Evolutionary conservation across 345 rosid species (phyloP).

Genomic region (Camelina laxa): DNA sequence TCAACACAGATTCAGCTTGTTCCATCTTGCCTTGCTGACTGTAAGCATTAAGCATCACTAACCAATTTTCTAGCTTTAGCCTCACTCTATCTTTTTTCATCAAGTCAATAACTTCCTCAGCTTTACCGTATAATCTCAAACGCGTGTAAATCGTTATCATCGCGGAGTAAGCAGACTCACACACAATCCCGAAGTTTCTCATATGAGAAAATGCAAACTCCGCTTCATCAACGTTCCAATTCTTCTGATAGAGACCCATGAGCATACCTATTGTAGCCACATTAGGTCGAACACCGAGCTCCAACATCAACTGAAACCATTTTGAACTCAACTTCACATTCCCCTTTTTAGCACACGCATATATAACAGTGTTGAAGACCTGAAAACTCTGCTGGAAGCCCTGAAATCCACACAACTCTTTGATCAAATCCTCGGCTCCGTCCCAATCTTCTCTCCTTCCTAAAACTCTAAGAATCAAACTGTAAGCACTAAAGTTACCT

Average conservation of each 20-base stretch:
- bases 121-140: constrained; percentile 67
- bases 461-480: constrained; percentile 73
- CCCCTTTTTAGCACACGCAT: constrained; percentile 63
- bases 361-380: constrained; percentile 76
- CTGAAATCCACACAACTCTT: constrained; percentile 45
- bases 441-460: constrained; percentile 80
- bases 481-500: constrained; percentile 66
- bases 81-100: constrained; percentile 63
- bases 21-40: constrained; percentile 81
- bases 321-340: constrained; percentile 56
- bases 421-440: constrained; percentile 60
- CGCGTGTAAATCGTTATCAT: constrained; percentile 91
- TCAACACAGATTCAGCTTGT: constrained; percentile 65
- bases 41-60: constrained; percentile 83
- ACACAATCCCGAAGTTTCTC: constrained; percentile 67
- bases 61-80: constrained; percentile 73
- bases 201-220: constrained; percentile 68
- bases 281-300: constrained; percentile 65
- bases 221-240: constrained; percentile 76
- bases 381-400: constrained; percentile 54
- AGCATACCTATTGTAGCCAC: constrained; percentile 89
- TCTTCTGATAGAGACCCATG: constrained; percentile 77
- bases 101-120: constrained; percentile 67
- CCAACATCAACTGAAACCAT: constrained; percentile 88
- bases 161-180: constrained; percentile 87